Evolutionary conservation across 192 early-diverging fungal species (phyloP), one percentile per base, ranked within the genome.

Genomic region (Gamsiella multidivaricata): DNA sequence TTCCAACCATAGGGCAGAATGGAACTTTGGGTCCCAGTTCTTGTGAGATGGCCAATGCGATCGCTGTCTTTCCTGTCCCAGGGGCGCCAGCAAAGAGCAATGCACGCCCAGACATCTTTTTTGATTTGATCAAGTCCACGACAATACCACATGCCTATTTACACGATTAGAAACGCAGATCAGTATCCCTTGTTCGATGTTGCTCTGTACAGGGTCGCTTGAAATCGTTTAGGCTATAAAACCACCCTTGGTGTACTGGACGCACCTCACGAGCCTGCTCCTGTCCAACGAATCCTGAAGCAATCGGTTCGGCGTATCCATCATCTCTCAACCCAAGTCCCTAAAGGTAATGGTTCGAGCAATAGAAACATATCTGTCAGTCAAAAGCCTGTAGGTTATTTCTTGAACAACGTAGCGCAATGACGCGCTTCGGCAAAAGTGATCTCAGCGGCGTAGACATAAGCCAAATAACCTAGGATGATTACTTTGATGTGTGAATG

Each of bases 21-120:
- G 98, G 98, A n/a, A 99, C 98, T 65, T 97, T 96, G 42, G 94
- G 88, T 3, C 98, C 98, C 45, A 99, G 89, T 69, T 99, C 98
- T 79, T 98, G 96, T 32, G 96, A 91, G 61, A 98, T 90, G 0
- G 98, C 96, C 46, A 98, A 89, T 0, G 98, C 98, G 55, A 99
- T 89, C 3, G 98, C 98, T 0, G 96, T 99, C 85, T 99, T 99
- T 60, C 98, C 98, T 14, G 96, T 97, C 54, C 96, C 96, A 23
- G 98, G 95, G 11, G 95, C 95, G 31, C 98, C 98, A 32, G 98
- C 94, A 45, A 99, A 89, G 26, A 99, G 81, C 10, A 97, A 86
- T 4, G 96, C 98, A 28, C 95, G 88, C 17, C 98, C 98, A 2
- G 98, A 97, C 95, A 99, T 97, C 70, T 96, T 98, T 81, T 96